These are phyloP conservation scores for Ceriops tagal DNA, from an alignment of 345 rosid species.

Conservation along the genomic window DNA sequence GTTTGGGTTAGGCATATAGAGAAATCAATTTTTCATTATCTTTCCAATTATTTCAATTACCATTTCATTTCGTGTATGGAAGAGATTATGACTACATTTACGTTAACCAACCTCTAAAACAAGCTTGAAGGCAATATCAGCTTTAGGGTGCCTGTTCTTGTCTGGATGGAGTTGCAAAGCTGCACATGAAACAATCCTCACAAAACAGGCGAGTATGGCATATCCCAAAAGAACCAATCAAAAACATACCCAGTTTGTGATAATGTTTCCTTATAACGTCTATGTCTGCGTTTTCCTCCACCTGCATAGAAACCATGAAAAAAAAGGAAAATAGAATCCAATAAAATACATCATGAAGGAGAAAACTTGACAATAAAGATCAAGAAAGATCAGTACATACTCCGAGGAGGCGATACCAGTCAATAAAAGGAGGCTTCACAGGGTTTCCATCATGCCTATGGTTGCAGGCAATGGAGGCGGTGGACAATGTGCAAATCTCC, in stretches of 20 bases:
- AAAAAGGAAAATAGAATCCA: neutral
- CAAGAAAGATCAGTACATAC: constrained; percentile 38
- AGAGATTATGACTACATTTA: neutral
- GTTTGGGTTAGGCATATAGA: too few relatives aligned
- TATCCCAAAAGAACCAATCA: neutral
- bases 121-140: constrained; percentile 89
- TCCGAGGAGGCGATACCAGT: constrained; percentile 85
- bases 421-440: constrained; percentile 49
- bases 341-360: neutral
- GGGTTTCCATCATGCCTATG: constrained; percentile 31
- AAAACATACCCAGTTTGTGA: constrained; percentile 62
- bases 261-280: constrained; percentile 62
- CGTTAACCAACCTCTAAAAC: constrained; percentile 64
- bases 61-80: too few relatives aligned
- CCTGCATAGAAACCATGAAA: constrained; percentile 29
- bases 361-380: neutral
- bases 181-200: constrained; percentile 20
- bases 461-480: constrained; percentile 41
- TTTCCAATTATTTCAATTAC: too few relatives aligned
- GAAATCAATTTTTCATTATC: too few relatives aligned
- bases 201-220: neutral
- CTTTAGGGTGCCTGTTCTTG: constrained; percentile 79
- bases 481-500: constrained; percentile 64
- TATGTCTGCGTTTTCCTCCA: constrained; percentile 60
- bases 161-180: constrained; percentile 95